phyloP scores from a whole-genome alignment of 192 early-diverging fungal species.

The Coemansia guatemalensis region DNA sequence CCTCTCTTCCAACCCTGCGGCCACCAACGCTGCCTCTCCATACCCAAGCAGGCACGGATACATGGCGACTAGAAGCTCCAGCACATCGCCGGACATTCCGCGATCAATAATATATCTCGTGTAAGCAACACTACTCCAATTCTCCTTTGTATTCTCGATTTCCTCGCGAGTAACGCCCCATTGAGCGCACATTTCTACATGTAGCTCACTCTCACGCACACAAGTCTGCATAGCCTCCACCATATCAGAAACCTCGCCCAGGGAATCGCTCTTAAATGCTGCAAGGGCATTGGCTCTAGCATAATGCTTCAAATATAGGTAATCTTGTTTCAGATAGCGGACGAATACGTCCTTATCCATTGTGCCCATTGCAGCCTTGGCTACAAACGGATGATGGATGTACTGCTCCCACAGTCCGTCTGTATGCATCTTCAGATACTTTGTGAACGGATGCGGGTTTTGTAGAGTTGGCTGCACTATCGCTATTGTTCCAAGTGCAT shows the following conservation, averaged over 20 bases:
- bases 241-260: slow-evolving; percentile 59
- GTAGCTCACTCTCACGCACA: slow-evolving; percentile 65
- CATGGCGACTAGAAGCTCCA: slow-evolving; percentile 80
- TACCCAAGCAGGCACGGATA: slow-evolving; percentile 84
- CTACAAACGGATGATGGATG: slow-evolving; percentile 74
- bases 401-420: slow-evolving; percentile 61
- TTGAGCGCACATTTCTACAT: slow-evolving; percentile 67
- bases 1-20: slow-evolving; percentile 66
- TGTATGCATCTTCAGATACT: slow-evolving; percentile 43
- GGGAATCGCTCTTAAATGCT: slow-evolving; percentile 66
- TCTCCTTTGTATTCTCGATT: slow-evolving; percentile 67
- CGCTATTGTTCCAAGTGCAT: slow-evolving; percentile 10
- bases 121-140: slow-evolving; percentile 76
- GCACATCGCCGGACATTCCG: slow-evolving; percentile 65
- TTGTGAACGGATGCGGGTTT: slow-evolving; percentile 52
- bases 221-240: slow-evolving; percentile 67
- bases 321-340: slow-evolving; percentile 84
- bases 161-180: slow-evolving; percentile 75
- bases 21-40: slow-evolving; percentile 67
- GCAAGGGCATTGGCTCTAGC: slow-evolving; percentile 74
- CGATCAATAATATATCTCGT: slow-evolving; percentile 81
- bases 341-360: slow-evolving; percentile 67
- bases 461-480: slow-evolving; percentile 41
- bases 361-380: slow-evolving; percentile 70
- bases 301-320: slow-evolving; percentile 76